These are phyloP conservation scores for Actinomortierella wolfii DNA, from an alignment of 371 early-diverging fungal genomes.

Conservation along the genomic window DNA sequence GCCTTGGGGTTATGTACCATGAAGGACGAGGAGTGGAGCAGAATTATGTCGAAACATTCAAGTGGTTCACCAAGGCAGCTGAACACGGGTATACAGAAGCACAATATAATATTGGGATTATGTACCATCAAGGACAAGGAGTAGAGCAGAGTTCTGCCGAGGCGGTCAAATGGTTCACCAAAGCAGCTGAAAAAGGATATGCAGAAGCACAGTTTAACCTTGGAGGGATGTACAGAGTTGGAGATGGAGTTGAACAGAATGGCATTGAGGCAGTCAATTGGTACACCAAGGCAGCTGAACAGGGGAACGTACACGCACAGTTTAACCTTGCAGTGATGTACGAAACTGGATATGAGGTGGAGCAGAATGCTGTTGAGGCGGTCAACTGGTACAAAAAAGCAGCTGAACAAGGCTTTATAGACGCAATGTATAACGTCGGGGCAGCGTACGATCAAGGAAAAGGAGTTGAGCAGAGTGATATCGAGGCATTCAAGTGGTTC, in stretches of 20 bases:
- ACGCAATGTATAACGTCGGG: conserved; percentile 68
- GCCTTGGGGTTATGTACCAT: too few species aligned
- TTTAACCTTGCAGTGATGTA: conserved; percentile 80
- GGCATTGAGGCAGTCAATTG: conserved; percentile 70
- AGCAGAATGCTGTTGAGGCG: conserved; percentile 65
- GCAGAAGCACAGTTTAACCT: too few species aligned
- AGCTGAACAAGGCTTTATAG: conserved; percentile 76
- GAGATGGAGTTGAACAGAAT: conserved; percentile 73
- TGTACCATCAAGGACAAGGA: too few species aligned
- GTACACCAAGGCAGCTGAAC: conserved; percentile 72
- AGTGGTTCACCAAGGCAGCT: too few species aligned
- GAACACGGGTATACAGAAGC: too few species aligned
- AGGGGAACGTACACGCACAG: conserved; percentile 82
- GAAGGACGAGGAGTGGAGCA: too few species aligned
- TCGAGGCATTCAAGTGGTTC: conserved; percentile 74
- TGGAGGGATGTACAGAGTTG: conserved; percentile 90
- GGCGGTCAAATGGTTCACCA: too few species aligned
- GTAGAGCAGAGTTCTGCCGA: too few species aligned
- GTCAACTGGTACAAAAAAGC: conserved; percentile 79
- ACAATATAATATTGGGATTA: too few species aligned
- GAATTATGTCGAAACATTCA: too few species aligned
- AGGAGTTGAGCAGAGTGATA: conserved; percentile 71
- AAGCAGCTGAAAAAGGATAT: too few species aligned
- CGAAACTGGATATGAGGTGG: conserved; percentile 75
- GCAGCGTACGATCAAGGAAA: conserved; percentile 84